Evolutionary conservation across 805 yeast genomes (phyloP), one percentile per base, ranked within the genome.

Genomic region (Saccharomycopsis fodiens): DNA sequence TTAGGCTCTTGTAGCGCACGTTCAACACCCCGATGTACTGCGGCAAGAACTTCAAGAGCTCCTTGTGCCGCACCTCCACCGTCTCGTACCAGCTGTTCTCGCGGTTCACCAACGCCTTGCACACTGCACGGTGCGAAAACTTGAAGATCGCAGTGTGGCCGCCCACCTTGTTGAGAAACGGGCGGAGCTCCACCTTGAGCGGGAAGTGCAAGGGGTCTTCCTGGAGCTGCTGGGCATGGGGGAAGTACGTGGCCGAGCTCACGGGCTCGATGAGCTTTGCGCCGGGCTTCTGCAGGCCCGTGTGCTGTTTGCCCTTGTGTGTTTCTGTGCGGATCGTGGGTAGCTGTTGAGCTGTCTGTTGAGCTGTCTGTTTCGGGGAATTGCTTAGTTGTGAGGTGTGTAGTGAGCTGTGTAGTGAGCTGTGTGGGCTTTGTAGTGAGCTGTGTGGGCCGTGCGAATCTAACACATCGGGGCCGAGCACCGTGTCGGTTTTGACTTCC

Each of bases 71-170:
- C 32, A 70, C 63, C 63, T 93, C 97, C 39, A 93, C 81, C 3
- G 81, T 78, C 61, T 93, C 98, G 63, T 93, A 93, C 83, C 95
- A 89, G 51, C 70, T 65, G 63, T 93, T 86, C 59, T 93, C 99
- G 47, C 96, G 72, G 56, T 85, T 87, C 50, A 88, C 86, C 50
- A 94, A 68, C 1, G 93, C 93, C 62, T 93, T 93, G 63, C 97
- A 93, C 15, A 93, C 96, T 0, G 97, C 97, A 48, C 85, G 71
- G 54, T 80, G 85, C 3, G 95, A 83, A 59, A 93, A 93, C 53
- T 91, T 76, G 66, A 91, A 93, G 30, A 93, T 88, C 1, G 97
- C 97, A 0, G 97, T 91, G 60, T 93, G 99, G 0, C 99, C 99
- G 5, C 99, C 99, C 19, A 93, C 97, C 59, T 85, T 88, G 59